Base-by-base conservation (phyloP, 129 eudicot genomes). In the Artemisia tridentata region DNA sequence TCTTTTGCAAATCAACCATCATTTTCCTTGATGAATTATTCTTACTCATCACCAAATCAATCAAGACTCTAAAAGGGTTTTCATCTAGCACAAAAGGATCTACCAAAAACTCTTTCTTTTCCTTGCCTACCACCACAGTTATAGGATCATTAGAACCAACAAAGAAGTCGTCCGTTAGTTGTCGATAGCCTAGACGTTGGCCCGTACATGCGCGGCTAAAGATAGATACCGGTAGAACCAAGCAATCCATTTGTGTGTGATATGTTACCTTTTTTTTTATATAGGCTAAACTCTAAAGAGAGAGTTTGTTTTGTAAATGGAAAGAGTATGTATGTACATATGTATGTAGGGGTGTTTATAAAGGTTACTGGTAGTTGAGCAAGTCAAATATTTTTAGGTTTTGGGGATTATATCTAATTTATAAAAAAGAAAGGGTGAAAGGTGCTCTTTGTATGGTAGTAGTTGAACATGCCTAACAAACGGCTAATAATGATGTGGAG, bases 111-210 rank as follows among this genome's bases (percentile, higher is more conserved):
- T 78, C 80, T 64, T 76, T 84, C 78, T 72, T 86, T 52, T 86
- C 92, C 79, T 82, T 82, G 38, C 92, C 92, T 16, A 86, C 92
- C 63, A 82, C 84, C 67, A 86, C 92, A 21, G 84, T 82, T 74
- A 86, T 79, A 74, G 79, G 86, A 71, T 80, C 88, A 1, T 77
- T 79, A 0, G 75, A 80, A n/a, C 72, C 77, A 4, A 49, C 83
- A 34, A 72, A 50, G 67, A 21, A 73, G 12, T 73, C 83, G 16
- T 71, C 75, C 13, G 64, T 18, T 29, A 88, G 61, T 16, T 66
- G 73, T 18, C 76, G 83, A 65, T 88, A 88, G 57, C 88, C 78
- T 17, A 52, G 72, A 48, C 85, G 74, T 3, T 78, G 67, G 14
- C 82, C 84, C 13, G 83, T 48, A 47, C 83, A 86, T 60, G 87